Base-by-base conservation (phyloP, 73 alveolate genomes). In the Paramecium tetraurelia region DNA sequence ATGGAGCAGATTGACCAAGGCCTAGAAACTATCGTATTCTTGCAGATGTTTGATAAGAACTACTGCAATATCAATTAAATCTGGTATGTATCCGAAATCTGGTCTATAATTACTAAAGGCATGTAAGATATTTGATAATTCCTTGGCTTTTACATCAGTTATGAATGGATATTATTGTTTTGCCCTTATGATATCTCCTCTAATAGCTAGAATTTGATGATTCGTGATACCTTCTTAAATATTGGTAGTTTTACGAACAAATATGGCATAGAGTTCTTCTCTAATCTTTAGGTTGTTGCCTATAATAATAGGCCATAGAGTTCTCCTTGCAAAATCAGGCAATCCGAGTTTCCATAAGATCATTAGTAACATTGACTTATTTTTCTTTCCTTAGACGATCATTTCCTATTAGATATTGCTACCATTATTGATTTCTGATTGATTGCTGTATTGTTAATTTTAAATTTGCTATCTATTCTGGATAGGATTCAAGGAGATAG, bases 271-370 rank as follows among this genome's bases (percentile, higher is more conserved):
- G 69, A 97, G 94, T 53, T 93, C 85, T 92, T 95, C 96, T 43
- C 97, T 59, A 58, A 97, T 93, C 69, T 96, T 97, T 27, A 96
- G 94, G 53, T 94, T 95, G 76, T 97, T 96, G 35, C 94, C 87
- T 84, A 97, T 95, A 38, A 95, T 96, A 59, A 96, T 50, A 36
- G 98, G 97, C 99, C 99, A 97, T 80, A 97, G 86, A 71, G 93
- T 96, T 58, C 90, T 92, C 86, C 99, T 97, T 57, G 96, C 86
- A 95, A 96, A 94, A 87, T 95, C 95, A 11, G 99, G 99, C 40
- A 97, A 93, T 16, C 99, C 99, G 35, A 94, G 86, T 85, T 96
- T 93, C 99, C 99, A 97, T 35, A 86, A 43, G 9, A 77, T 63
- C 53, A 86, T 86, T 2, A 86, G 57, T 40, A 86, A 76, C 12